Evolutionary conservation across 2,329 filamentous ascomycete species (phyloP), one percentile per base, ranked within the genome.

Genomic region (Diplodia seriata): DNA sequence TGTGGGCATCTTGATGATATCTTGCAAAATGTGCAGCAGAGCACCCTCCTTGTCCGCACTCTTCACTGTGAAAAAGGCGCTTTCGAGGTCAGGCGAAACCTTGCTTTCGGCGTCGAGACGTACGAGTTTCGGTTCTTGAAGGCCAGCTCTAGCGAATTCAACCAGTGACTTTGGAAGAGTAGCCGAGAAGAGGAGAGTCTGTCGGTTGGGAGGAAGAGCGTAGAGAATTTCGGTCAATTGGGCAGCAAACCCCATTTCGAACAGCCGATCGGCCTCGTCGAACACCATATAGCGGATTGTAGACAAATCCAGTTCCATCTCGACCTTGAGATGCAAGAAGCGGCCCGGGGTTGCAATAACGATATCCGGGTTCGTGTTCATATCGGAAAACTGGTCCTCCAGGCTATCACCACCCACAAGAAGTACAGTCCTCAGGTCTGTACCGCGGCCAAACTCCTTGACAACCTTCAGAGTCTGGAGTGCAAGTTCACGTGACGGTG

Each of bases 211-310:
- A 0, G 96, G 95, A 18, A 99, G 83, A 0, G 93, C 91, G 75
- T 97, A 89, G 63, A 99, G 82, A 83, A 98, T 98, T 77, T 99
- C 95, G 0, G 91, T 91, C 72, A 99, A 83, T 76, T 99, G 95
- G 3, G 92, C 89, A 4, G 94, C 93, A 77, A 99, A 99, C 73
- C 95, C 96, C 94, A 99, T 97, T 77, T 99, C 95, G 79, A 99
- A 99, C 23, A 99, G 84, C 66, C 95, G 88, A 84, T 99, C 95
- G 1, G 95, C 95, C 79, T 99, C 95, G 77, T 99, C 95, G 71
- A 99, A 99, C 9, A 99, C 95, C 29, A 97, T 92, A 75, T 99
- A 99, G 73, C 89, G 87, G 70, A 99, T 90, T 4, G 93, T 97
- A 0, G 90, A 93, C n/a, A 99, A 82, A 75, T 97, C 92, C 64